A percentile compares a stretch with the other conserved stretches of the same genome.
Evolutionary conservation across 805 yeast genomes (phyloP).

Genomic region (Spathaspora girioi): DNA sequence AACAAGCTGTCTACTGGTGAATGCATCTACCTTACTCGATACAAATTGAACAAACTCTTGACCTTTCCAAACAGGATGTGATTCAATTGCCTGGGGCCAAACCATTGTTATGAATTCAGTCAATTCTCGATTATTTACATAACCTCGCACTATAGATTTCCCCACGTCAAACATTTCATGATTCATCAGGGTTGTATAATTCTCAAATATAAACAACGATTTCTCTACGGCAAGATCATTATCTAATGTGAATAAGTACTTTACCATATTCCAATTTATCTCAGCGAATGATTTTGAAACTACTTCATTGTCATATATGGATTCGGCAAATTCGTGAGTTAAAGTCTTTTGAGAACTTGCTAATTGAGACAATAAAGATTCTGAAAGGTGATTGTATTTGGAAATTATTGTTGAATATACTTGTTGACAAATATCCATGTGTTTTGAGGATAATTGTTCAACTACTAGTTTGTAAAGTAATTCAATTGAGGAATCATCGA

Average conservation of each 20-base stretch:
- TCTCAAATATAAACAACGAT: constrained; percentile 2
- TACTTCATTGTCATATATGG: constrained; percentile 30
- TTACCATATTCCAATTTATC: constrained; percentile 45
- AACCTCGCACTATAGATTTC: constrained; percentile 41
- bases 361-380: constrained; percentile 40
- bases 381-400: constrained; percentile 36
- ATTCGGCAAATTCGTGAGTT: constrained; percentile 47
- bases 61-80: constrained; percentile 19
- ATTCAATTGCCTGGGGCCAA: constrained; percentile 35
- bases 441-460: constrained; percentile 25
- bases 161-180: constrained; percentile 13
- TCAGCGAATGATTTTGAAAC: constrained; percentile 11
- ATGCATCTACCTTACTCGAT: constrained; percentile 35
- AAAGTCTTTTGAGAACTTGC: constrained; percentile 49
- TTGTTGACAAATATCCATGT: constrained; percentile 43
- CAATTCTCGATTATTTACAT: constrained; percentile 56
- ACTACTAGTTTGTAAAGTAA: constrained; percentile 25
- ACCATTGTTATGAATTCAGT: constrained; percentile 40
- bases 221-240: constrained; percentile 54
- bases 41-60: constrained; percentile 30
- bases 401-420: constrained; percentile 41
- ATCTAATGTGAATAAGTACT: constrained; percentile 49
- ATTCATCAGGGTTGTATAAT: background rate
- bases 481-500: constrained; percentile 10
- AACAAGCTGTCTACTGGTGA: constrained; percentile 45